Conservation (phyloP, 306 rosid species). For the Vigna angularis region DNA sequence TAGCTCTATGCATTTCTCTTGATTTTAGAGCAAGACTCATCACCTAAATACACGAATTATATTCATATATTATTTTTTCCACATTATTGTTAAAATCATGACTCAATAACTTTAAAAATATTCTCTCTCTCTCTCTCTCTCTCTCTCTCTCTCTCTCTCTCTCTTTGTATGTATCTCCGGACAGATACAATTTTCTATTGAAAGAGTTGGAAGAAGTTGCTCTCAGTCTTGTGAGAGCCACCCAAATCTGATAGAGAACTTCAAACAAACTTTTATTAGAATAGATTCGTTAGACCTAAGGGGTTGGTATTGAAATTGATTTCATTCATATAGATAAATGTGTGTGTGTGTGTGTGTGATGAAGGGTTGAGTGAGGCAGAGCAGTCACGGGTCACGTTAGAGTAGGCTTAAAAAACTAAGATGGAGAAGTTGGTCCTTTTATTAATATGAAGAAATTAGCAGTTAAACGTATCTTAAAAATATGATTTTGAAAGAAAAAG, state of each 20-base stretch:
- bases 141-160: no score
- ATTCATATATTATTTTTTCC: no score
- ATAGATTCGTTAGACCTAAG: slow-evolving; percentile 49
- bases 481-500: slow-evolving; percentile 44
- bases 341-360: neutral
- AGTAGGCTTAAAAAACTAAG: slow-evolving; percentile 34
- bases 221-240: slow-evolving; percentile 40
- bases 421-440: slow-evolving; percentile 32
- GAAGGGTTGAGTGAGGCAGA: slow-evolving; percentile 16
- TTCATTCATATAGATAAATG: slow-evolving; percentile 21
- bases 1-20: no score
- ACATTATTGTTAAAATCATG: no score
- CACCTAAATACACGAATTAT: no score
- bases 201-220: slow-evolving; percentile 51
- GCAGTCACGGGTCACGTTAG: slow-evolving; percentile 10
- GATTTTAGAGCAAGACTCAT: no score
- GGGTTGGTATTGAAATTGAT: slow-evolving; percentile 54
- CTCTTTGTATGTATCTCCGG: no score
- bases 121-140: no score
- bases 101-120: no score
- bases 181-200: neutral
- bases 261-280: slow-evolving; percentile 24
- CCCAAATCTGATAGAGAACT: slow-evolving; percentile 46
- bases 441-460: slow-evolving; percentile 36
- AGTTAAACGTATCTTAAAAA: slow-evolving; percentile 49